Evolutionary conservation across 345 rosid genomes (phyloP).

Genomic region (Brassica cretica): DNA sequence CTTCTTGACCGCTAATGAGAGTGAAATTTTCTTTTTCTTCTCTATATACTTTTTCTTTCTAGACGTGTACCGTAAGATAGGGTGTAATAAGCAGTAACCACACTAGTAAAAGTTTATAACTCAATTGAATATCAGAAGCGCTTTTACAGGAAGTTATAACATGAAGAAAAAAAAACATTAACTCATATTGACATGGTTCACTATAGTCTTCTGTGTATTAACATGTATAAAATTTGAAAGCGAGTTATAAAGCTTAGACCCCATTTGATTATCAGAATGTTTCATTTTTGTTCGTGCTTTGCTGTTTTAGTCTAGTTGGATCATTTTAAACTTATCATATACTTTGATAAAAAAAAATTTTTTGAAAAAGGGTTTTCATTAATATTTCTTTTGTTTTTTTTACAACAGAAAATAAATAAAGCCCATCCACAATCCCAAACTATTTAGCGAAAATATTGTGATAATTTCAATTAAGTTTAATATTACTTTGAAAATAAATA

Average conservation of each 20-base stretch:
- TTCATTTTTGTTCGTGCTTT: background rate
- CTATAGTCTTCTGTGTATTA: background rate
- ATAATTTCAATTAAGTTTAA: no score
- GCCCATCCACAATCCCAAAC: no score
- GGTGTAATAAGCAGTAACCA: no score
- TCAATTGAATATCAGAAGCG: no score
- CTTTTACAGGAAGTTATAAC: background rate
- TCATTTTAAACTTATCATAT: background rate
- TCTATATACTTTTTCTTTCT: background rate
- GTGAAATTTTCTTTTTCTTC: background rate
- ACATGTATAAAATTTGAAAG: background rate
- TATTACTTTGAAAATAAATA: no score
- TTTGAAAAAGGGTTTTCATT: no score
- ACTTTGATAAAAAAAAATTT: background rate
- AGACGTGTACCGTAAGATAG: background rate
- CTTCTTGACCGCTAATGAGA: slow-evolving; percentile 8
- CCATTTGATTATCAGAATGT: background rate
- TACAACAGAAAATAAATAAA: no score
- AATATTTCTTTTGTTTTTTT: no score
- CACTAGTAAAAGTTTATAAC: no score
- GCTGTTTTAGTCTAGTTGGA: background rate
- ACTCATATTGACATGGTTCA: background rate
- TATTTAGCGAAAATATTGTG: no score
- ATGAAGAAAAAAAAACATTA: background rate
- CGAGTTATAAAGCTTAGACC: background rate